phyloP scores from a whole-genome alignment of 176 grass and related monocot species.

The Avena eriantha region DNA sequence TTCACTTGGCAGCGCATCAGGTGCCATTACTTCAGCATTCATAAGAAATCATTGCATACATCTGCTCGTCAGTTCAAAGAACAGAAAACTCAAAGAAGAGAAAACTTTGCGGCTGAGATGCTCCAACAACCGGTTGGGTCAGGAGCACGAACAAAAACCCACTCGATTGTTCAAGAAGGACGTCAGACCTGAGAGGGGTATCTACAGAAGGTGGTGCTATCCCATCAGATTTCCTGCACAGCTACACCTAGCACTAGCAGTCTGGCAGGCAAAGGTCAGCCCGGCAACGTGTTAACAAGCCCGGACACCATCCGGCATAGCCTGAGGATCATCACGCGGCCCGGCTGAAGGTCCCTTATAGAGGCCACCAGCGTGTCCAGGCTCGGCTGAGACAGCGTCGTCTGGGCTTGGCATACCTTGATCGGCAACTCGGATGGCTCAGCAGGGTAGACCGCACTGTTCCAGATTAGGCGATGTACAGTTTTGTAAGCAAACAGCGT shows the following conservation, averaged over 20 bases:
- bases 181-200: background rate
- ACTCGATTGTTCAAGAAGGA: background rate
- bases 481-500: background rate
- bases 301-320: constrained; percentile 63
- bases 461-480: constrained; percentile 41
- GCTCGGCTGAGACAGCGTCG: constrained; percentile 53
- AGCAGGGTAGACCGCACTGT: constrained; percentile 79
- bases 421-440: constrained; percentile 70
- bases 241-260: background rate
- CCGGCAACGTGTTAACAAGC: constrained; percentile 34
- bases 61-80: background rate
- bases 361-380: constrained; percentile 44
- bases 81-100: background rate
- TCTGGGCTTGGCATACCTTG: constrained; percentile 52
- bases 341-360: constrained; percentile 59
- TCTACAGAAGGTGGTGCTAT: background rate
- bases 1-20: background rate
- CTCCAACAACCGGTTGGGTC: background rate
- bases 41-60: background rate
- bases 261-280: constrained; percentile 15
- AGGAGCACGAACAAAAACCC: background rate
- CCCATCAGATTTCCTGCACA: background rate
- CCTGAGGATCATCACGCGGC: constrained; percentile 57
- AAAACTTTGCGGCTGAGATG: background rate
- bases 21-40: background rate